Evolutionary conservation across 2,329 filamentous ascomycete genomes (phyloP).

Genomic region (Pseudocercospora vitis): DNA sequence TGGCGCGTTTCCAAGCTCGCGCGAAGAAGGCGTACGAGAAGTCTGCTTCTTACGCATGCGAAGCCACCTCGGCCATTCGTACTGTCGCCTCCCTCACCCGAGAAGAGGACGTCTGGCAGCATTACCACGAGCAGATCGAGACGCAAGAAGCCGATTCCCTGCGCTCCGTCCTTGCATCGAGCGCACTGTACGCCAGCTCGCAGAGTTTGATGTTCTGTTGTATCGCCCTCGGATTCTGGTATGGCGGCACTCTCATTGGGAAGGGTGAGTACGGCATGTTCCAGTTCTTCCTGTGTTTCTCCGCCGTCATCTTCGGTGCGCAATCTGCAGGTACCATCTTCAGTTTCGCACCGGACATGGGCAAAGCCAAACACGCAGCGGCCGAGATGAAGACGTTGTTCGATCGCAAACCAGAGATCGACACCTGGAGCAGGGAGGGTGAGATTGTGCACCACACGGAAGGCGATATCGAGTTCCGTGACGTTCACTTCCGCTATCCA

Average conservation of each 20-base stretch:
- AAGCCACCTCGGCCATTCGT: slow-evolving; percentile 89
- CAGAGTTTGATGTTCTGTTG: slow-evolving; percentile 82
- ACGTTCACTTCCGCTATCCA: slow-evolving; percentile 93
- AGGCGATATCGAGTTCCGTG: slow-evolving; percentile 81
- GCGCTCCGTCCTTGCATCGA: slow-evolving; percentile 72
- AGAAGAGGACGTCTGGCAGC: slow-evolving; percentile 73
- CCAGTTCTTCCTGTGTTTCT: slow-evolving; percentile 91
- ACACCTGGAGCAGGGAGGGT: slow-evolving; percentile 74
- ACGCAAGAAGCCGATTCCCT: slow-evolving; percentile 67
- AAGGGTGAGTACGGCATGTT: slow-evolving; percentile 71
- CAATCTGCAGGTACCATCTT: slow-evolving; percentile 90
- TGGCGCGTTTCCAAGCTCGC: slow-evolving; percentile 74
- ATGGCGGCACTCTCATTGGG: slow-evolving; percentile 75
- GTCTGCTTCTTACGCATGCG: slow-evolving; percentile 84
- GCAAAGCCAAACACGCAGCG: slow-evolving; percentile 85
- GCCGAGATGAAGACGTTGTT: slow-evolving; percentile 78
- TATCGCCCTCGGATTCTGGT: slow-evolving; percentile 90
- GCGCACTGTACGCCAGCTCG: slow-evolving; percentile 75
- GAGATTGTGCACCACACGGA: slow-evolving; percentile 63
- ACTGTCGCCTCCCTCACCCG: slow-evolving; percentile 89
- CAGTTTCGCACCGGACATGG: slow-evolving; percentile 88
- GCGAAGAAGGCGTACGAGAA: slow-evolving; percentile 77
- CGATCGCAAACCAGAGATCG: slow-evolving; percentile 77
- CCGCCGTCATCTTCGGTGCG: slow-evolving; percentile 82
- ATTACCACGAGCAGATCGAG: slow-evolving; percentile 68